Evolutionary conservation across 768 basidiomycete species (phyloP), one percentile per base, ranked within the genome.

Genomic region (Lactifluus volemus): DNA sequence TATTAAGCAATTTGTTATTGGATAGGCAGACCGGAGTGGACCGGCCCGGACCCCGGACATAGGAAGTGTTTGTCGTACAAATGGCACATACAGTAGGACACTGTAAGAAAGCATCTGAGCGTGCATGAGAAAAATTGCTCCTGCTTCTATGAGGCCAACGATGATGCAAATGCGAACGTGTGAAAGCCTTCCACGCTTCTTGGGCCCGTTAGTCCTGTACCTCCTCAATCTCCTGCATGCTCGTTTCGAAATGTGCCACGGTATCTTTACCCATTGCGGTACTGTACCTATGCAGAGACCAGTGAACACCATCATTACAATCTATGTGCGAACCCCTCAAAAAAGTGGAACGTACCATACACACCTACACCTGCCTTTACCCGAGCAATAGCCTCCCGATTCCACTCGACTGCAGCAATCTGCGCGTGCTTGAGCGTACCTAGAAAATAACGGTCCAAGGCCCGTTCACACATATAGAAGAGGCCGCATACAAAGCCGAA

Each of bases 341-440:
- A 38, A 44, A 34, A 21, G 48, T 3, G 15, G 17, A 19, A 50
- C 58, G 38, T 10, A 60, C 61, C 47, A 15, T 30, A 45, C 41
- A 51, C 41, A 2, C n/a, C 42, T 17, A 19, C 41, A 21, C 58
- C 58, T 1, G 59, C 63, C 51, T 86, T 73, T 67, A 84, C 84
- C 15, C 85, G 78, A 7, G 86, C 89, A 36, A 92, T 77, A 5
- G 88, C 77, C 53, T 82, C 79, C 34, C 86, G 75, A 68, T 92
- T 89, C 66, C 92, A 84, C 36, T 79, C 74, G 44, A 92, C 86
- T 1, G 89, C 87, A 5, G 87, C 85, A 0, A 88, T 71, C 67
- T 94, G 92, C 0, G 83, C 82, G 51, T 95, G 91, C 71, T 88
- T 92, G 59, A 95, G 88, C 0, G 92, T 95, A 0, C 93, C 92